Evolutionary conservation across 805 yeast genomes (phyloP).

Genomic region (Cyberlindnera maritima): DNA sequence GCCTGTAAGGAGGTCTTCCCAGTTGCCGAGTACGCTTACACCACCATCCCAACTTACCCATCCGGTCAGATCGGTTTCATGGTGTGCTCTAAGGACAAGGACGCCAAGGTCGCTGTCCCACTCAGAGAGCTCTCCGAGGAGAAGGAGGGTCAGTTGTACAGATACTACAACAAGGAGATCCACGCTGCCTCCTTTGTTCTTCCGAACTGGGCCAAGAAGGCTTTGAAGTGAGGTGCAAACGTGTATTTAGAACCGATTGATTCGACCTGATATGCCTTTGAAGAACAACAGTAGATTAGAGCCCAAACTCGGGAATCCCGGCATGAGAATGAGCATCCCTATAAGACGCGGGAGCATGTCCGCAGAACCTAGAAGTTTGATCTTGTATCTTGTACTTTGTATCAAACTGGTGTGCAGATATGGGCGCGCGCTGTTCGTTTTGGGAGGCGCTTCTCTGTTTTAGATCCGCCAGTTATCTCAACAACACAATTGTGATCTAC

Average conservation of each 20-base stretch:
- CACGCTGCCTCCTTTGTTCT: slow-evolving; percentile 88
- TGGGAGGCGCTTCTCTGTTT: not conserved
- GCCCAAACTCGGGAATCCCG: too few relatives aligned
- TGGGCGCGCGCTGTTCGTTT: slow-evolving; percentile 1
- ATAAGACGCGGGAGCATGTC: too few relatives aligned
- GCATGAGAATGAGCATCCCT: too few relatives aligned
- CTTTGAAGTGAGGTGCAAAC: slow-evolving; percentile 30
- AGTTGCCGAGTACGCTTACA: slow-evolving; percentile 84
- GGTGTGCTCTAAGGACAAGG: slow-evolving; percentile 82
- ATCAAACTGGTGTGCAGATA: too few relatives aligned
- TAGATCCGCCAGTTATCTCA: not conserved
- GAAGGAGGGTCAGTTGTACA: slow-evolving; percentile 62
- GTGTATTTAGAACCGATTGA: not conserved
- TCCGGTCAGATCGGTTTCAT: slow-evolving; percentile 98
- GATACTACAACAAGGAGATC: slow-evolving; percentile 79
- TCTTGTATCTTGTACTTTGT: too few relatives aligned
- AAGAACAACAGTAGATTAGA: too few relatives aligned
- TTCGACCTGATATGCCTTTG: not conserved
- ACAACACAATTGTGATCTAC: too few relatives aligned
- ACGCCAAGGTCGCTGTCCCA: slow-evolving; percentile 66
- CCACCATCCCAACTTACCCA: slow-evolving; percentile 95
- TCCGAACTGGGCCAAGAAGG: slow-evolving; percentile 83
- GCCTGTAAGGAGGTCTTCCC: slow-evolving; percentile 88
- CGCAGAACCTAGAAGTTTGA: too few relatives aligned
- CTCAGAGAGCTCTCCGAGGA: slow-evolving; percentile 59